Evolutionary conservation across 164 flowering plant genomes (phyloP).

Genomic region (Saururus chinensis): DNA sequence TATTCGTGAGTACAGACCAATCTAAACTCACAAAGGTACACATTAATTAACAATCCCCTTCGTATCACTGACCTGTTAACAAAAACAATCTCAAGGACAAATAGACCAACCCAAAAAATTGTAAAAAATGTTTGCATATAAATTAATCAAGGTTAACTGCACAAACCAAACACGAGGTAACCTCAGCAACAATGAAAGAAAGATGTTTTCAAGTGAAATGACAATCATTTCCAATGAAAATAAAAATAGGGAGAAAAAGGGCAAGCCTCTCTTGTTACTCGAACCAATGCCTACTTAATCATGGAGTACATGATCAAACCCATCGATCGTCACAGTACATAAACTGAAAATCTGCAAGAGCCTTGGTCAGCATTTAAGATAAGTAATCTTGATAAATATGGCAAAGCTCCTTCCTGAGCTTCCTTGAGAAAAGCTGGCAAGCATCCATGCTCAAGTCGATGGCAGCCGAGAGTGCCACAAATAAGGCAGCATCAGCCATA

Average conservation of each 20-base stretch:
- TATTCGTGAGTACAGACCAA: no score
- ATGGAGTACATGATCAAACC: slow-evolving; percentile 3
- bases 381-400: slow-evolving; percentile 40
- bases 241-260: not conserved
- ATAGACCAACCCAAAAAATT: slow-evolving; percentile 3
- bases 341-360: not conserved
- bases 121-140: not conserved
- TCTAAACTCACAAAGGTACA: no score
- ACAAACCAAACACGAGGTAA: no score
- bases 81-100: slow-evolving; percentile 1
- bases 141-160: no score
- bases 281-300: slow-evolving; percentile 16
- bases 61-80: not conserved
- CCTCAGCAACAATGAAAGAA: no score
- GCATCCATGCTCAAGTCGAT: slow-evolving; percentile 95
- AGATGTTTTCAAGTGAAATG: no score
- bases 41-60: no score
- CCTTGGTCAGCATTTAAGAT: slow-evolving; percentile 6
- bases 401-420: slow-evolving; percentile 77
- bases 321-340: slow-evolving; percentile 25
- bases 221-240: no score
- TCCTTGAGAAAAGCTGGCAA: slow-evolving; percentile 64
- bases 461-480: slow-evolving; percentile 86
- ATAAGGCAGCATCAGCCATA: slow-evolving; percentile 86
- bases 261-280: slow-evolving; percentile 13